A percentile compares a stretch with the other conserved stretches of the same genome.
These are phyloP conservation scores for Ophiobolus disseminans DNA, from an alignment of 2,329 filamentous ascomycete genomes.

Conservation along the genomic window DNA sequence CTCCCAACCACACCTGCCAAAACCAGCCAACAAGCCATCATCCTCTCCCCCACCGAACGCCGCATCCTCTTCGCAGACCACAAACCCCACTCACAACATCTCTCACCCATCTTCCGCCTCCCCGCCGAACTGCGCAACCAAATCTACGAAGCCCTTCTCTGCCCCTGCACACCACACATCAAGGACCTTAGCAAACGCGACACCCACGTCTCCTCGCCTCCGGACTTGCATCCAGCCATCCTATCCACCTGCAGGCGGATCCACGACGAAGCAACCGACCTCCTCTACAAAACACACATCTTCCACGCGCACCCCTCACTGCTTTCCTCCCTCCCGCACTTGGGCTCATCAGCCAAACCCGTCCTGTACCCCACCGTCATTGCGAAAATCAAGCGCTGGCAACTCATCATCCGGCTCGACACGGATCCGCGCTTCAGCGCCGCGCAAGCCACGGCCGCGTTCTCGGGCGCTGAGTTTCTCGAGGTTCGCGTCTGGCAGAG, in stretches of 20 bases:
- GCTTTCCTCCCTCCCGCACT: conserved; percentile 54
- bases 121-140: conserved; percentile 68
- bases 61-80: conserved; percentile 3
- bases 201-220: conserved; percentile 12
- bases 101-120: conserved; percentile 52
- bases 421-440: conserved; percentile 56
- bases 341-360: conserved; percentile 46
- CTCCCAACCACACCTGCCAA: conserved; percentile 13
- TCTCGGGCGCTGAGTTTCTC: conserved; percentile 55
- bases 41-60: conserved; percentile 6
- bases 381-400: conserved; percentile 52
- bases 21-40: conserved; percentile 5
- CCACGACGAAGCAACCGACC: conserved; percentile 50
- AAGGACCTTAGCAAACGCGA: conserved; percentile 8
- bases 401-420: conserved; percentile 57
- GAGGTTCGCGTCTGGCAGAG: conserved; percentile 59
- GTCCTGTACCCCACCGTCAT: conserved; percentile 44
- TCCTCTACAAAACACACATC: conserved; percentile 59
- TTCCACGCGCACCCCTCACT: conserved; percentile 60
- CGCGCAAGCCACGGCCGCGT: conserved; percentile 51
- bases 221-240: conserved; percentile 48
- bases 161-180: conserved; percentile 20
- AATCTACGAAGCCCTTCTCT: conserved; percentile 57
- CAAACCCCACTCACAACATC: conserved; percentile 15
- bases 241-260: conserved; percentile 52